Evolutionary conservation across 805 yeast genomes (phyloP), one percentile per base, ranked within the genome.

Genomic region (Saccharomycopsis sp.): DNA sequence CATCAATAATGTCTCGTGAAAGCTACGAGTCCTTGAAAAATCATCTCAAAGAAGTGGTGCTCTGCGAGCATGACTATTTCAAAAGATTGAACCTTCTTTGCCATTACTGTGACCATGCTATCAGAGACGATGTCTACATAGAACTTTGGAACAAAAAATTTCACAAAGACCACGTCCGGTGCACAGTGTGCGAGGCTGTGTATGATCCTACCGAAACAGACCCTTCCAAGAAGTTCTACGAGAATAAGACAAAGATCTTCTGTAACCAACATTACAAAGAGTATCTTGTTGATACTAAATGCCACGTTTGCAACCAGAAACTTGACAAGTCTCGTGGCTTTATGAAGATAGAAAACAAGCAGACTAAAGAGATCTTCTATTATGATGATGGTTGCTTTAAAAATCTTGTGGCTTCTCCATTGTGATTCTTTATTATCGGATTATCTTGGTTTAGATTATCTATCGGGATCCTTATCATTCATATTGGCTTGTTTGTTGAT

Each of bases 21-120:
- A 12, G 24, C 54, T 15, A 24, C 15, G 21, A 24, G 18, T 44
- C n/a, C 20, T 51, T 24, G 20, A 16, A 14, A 5, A 16, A 15
- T 14, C 48, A 34, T n/a, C 24, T 46, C 20, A 40, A 52, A 52
- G 48, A 56, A 24, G 56, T 83, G 2, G 81, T 89, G 0, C 77
- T 92, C 29, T 92, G 99, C 71, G 99, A 94, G 72, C 87, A 82
- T 63, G 95, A 94, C 71, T 92, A 91, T 70, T 94, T 92, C 75
- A 83, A 81, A 67, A 80, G 96, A 64, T 79, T 91, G 59, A 87
- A 88, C 58, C 77, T 92, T 53, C 80, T 92, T 14, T 94, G 99
- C 68, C 80, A 78, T 66, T 87, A 82, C n/a, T 94, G 99, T 72
- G 81, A 89, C 62, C 80, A 79, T 24, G 96, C 97, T 3, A 76